These are phyloP conservation scores for Fusarium irregulare DNA, from an alignment of 2,329 filamentous ascomycete species.

Conservation along the genomic window DNA sequence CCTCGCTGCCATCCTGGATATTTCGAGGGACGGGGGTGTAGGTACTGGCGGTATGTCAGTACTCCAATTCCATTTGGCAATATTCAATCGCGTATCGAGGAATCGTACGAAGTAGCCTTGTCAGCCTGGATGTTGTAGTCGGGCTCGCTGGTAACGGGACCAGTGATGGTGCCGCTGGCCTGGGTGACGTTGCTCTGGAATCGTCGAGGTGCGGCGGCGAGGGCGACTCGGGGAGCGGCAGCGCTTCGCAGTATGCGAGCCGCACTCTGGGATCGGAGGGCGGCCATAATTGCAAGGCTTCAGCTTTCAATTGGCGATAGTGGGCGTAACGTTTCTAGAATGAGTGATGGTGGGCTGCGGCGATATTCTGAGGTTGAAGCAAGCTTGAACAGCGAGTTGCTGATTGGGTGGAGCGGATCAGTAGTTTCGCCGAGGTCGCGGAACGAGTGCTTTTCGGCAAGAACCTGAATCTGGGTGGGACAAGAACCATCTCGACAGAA, in stretches of 20 bases:
- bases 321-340: conserved; percentile 32
- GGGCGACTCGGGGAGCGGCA: conserved; percentile 51
- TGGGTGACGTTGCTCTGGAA: conserved; percentile 65
- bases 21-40: conserved; percentile 92
- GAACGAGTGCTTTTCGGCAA: conserved; percentile 63
- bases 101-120: conserved; percentile 85
- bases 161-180: conserved; percentile 53
- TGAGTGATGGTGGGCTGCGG: conserved; percentile 45
- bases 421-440: conserved; percentile 54
- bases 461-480: conserved; percentile 45
- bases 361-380: conserved; percentile 46
- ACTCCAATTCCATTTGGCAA: conserved; percentile 5
- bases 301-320: conserved; percentile 44
- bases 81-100: conserved; percentile 9
- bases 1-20: conserved; percentile 91
- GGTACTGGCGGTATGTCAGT: conserved; percentile 64
- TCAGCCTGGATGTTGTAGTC: conserved; percentile 86
- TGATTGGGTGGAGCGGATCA: conserved; percentile 59
- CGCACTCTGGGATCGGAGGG: conserved; percentile 69
- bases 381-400: conserved; percentile 44
- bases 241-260: conserved; percentile 64
- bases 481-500: conserved; percentile 44
- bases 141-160: conserved; percentile 71
- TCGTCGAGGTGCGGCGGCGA: conserved; percentile 62
- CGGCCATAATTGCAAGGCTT: conserved; percentile 66